A percentile compares a stretch with the other conserved stretches of the same genome.
phyloP scores from a whole-genome alignment of 2,329 filamentous ascomycete genomes.

The Cladophialophora carrionii region DNA sequence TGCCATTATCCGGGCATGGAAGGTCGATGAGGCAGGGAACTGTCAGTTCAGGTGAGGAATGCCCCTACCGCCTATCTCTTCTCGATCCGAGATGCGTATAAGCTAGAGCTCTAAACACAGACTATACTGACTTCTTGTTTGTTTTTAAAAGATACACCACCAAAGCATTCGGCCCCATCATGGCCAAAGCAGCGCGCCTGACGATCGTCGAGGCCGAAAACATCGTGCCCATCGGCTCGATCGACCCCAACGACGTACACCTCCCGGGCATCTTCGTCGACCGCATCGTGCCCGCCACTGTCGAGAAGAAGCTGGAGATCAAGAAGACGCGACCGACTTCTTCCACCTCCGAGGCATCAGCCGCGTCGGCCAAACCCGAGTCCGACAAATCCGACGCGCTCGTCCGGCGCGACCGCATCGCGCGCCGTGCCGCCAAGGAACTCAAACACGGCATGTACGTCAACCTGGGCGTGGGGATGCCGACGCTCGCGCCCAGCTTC shows the following conservation, averaged over 20 bases:
- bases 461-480: constrained; percentile 82
- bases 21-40: constrained; percentile 76
- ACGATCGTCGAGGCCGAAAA: constrained; percentile 85
- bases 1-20: constrained; percentile 75
- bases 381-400: constrained; percentile 48
- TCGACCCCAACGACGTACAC: constrained; percentile 74
- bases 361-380: too few relatives aligned
- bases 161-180: constrained; percentile 72
- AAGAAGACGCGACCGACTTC: constrained; percentile 59
- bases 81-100: neutral
- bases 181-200: constrained; percentile 77
- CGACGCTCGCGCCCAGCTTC: constrained; percentile 79
- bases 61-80: too few relatives aligned
- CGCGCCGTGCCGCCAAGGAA: constrained; percentile 75
- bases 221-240: constrained; percentile 73
- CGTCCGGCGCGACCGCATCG: constrained; percentile 70
- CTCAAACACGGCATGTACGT: constrained; percentile 79
- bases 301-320: constrained; percentile 72
- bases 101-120: neutral
- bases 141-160: constrained; percentile 62
- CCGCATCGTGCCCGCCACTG: constrained; percentile 74
- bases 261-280: constrained; percentile 83
- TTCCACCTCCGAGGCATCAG: constrained; percentile 39
- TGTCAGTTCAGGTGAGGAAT: constrained; percentile 66
- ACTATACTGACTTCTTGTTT: too few relatives aligned